These are phyloP conservation scores for Myriosclerotinia duriaeana DNA, from an alignment of 2,329 filamentous ascomycete genomes.

Conservation along the genomic window DNA sequence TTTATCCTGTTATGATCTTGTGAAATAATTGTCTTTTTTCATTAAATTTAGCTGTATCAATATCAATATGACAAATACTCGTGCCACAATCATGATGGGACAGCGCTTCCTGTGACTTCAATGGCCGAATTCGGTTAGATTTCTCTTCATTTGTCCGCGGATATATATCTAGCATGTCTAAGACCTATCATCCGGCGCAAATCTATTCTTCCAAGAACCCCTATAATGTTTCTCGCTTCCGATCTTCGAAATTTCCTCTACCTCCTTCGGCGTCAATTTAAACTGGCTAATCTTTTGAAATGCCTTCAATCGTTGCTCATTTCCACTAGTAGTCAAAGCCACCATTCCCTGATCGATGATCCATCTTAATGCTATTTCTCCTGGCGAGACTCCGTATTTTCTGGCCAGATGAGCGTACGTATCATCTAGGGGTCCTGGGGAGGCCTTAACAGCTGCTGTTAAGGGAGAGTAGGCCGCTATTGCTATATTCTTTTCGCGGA, in stretches of 20 bases:
- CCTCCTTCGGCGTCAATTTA: slow-evolving; percentile 59
- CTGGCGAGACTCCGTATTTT: slow-evolving; percentile 59
- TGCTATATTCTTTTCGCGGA: slow-evolving; percentile 57
- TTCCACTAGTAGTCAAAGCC: slow-evolving; percentile 59
- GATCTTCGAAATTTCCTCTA: slow-evolving; percentile 54
- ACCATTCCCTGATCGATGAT: slow-evolving; percentile 59
- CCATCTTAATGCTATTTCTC: slow-evolving; percentile 60
- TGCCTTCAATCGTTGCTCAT: slow-evolving; percentile 55
- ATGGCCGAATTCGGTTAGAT: neutral
- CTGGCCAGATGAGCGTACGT: slow-evolving; percentile 52
- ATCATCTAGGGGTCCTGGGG: slow-evolving; percentile 54
- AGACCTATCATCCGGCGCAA: slow-evolving; percentile 52
- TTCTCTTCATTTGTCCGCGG: neutral
- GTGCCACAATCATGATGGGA: neutral
- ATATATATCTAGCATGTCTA: slow-evolving; percentile 31
- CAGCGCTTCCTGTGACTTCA: too few species aligned
- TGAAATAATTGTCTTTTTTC: too few species aligned
- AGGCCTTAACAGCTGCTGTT: slow-evolving; percentile 50
- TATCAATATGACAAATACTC: too few species aligned
- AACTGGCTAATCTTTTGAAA: slow-evolving; percentile 55
- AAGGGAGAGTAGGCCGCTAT: slow-evolving; percentile 57
- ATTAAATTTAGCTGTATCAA: too few species aligned
- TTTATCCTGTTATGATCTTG: too few species aligned
- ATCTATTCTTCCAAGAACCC: slow-evolving; percentile 57
- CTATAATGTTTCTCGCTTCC: slow-evolving; percentile 62